Evolutionary conservation across 2,329 filamentous ascomycete genomes (phyloP).

Genomic region (Pseudogymnoascus sp.): DNA sequence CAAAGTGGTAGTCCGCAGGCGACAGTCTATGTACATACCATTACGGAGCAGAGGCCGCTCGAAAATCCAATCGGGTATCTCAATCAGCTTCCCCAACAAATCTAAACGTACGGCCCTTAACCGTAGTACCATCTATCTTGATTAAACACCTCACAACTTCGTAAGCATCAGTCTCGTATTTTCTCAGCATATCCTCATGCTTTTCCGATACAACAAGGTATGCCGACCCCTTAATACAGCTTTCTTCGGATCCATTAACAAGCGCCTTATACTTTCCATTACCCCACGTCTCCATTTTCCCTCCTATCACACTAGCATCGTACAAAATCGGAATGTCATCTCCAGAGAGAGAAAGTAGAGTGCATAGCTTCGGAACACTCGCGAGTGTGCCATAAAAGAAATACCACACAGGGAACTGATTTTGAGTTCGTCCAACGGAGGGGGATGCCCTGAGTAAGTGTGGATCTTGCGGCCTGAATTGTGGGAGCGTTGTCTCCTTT

Average conservation of each 20-base stretch:
- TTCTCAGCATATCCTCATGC: slow-evolving; percentile 27
- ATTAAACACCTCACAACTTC: slow-evolving; percentile 31
- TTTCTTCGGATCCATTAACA: slow-evolving; percentile 23
- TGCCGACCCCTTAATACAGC: slow-evolving; percentile 23
- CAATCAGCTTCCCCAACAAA: slow-evolving; percentile 14
- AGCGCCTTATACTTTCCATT: slow-evolving; percentile 32
- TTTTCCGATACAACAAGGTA: slow-evolving; percentile 25
- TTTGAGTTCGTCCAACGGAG: slow-evolving; percentile 13
- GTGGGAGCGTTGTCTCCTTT: slow-evolving; percentile 24
- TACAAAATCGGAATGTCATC: slow-evolving; percentile 18
- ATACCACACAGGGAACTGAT: slow-evolving; percentile 29
- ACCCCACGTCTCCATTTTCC: slow-evolving; percentile 28
- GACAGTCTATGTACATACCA: background rate
- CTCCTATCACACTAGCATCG: slow-evolving; percentile 26
- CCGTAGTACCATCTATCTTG: slow-evolving; percentile 11
- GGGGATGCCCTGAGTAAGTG: background rate
- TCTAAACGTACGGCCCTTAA: slow-evolving; percentile 24
- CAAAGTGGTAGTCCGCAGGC: background rate
- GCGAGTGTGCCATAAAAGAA: slow-evolving; percentile 36
- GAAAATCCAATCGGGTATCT: background rate
- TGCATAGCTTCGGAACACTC: slow-evolving; percentile 23
- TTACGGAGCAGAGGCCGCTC: background rate
- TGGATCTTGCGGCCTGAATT: slow-evolving; percentile 17
- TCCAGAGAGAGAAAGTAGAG: slow-evolving; percentile 24
- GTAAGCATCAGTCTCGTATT: slow-evolving; percentile 32